These are phyloP conservation scores for Striga hermonthica DNA, from an alignment of 305 asterid species.

Conservation along the genomic window DNA sequence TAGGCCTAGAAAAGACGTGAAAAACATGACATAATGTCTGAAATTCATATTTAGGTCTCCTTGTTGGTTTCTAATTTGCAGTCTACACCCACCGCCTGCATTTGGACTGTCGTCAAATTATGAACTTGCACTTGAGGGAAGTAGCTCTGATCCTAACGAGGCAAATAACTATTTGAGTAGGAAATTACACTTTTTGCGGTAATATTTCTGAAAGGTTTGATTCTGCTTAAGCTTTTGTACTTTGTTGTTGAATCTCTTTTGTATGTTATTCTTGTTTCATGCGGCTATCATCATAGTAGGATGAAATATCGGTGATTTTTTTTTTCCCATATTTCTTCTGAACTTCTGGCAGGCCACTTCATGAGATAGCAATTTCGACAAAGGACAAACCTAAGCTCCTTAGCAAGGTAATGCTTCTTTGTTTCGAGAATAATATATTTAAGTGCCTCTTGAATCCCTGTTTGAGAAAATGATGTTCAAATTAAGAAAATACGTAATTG, in stretches of 20 bases:
- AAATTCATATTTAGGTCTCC: background rate
- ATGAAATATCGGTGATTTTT: background rate
- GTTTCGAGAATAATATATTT: background rate
- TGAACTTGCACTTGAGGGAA: conserved; percentile 46
- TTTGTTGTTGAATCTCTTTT: conserved; percentile 3
- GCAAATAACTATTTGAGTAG: conserved; percentile 16
- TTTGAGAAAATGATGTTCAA: no score
- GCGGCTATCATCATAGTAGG: conserved; percentile 8
- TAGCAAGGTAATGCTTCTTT: conserved; percentile 46
- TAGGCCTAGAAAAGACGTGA: no score
- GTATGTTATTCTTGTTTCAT: background rate
- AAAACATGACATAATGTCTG: background rate
- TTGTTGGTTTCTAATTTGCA: conserved; percentile 31
- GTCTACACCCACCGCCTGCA: conserved; percentile 68
- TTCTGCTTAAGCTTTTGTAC: conserved; percentile 39
- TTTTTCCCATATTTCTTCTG: conserved; percentile 6
- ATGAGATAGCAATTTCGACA: conserved; percentile 80
- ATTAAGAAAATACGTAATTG: background rate
- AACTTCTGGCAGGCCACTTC: conserved; percentile 50
- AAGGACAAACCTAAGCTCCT: conserved; percentile 92
- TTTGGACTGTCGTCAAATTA: conserved; percentile 51
- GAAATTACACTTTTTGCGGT: conserved; percentile 53
- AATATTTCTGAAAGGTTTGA: conserved; percentile 69
- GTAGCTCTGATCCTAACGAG: conserved; percentile 18
- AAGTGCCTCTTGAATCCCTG: background rate